Evolutionary conservation across 805 yeast genomes (phyloP).

Genomic region (Candida ipomoeae): DNA sequence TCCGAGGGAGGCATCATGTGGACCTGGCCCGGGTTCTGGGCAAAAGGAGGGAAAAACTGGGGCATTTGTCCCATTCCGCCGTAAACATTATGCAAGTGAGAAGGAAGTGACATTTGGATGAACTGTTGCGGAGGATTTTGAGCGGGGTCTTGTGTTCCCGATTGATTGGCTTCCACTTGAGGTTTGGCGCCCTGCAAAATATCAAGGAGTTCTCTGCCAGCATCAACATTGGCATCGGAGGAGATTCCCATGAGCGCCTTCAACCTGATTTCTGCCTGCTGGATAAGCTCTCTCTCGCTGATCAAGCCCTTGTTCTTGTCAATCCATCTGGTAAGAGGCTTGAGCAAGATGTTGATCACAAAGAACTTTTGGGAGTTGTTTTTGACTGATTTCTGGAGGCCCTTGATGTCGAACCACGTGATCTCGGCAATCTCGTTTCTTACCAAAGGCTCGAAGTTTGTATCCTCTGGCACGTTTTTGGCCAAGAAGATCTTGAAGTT

Average conservation of each 20-base stretch:
- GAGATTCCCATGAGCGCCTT: constrained; percentile 61
- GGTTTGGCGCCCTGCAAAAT: constrained; percentile 43
- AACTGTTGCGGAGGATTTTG: constrained; percentile 13
- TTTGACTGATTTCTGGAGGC: constrained; percentile 39
- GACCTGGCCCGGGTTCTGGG: constrained; percentile 7
- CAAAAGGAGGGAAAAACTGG: constrained; percentile 12
- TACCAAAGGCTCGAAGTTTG: constrained; percentile 72
- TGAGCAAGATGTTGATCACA: constrained; percentile 45
- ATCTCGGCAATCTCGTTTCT: constrained; percentile 84
- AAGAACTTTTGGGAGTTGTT: constrained; percentile 36
- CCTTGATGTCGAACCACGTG: constrained; percentile 66
- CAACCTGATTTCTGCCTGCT: constrained; percentile 60
- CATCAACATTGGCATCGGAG: constrained; percentile 42
- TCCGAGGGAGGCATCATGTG: constrained; percentile 15
- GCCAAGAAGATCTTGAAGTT: constrained; percentile 80
- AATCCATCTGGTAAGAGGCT: constrained; percentile 53
- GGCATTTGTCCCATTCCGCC: constrained; percentile 16
- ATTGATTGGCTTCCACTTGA: neutral
- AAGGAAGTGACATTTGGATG: constrained; percentile 30
- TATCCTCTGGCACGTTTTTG: constrained; percentile 71
- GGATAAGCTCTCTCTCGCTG: constrained; percentile 56
- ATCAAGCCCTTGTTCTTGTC: constrained; percentile 45
- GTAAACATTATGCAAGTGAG: constrained; percentile 26
- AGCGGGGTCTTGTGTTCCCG: neutral
- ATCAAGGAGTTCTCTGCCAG: constrained; percentile 73